These are phyloP conservation scores for Dictyostelium citrinum DNA, from an alignment of 78 protist species.

Conservation along the genomic window DNA sequence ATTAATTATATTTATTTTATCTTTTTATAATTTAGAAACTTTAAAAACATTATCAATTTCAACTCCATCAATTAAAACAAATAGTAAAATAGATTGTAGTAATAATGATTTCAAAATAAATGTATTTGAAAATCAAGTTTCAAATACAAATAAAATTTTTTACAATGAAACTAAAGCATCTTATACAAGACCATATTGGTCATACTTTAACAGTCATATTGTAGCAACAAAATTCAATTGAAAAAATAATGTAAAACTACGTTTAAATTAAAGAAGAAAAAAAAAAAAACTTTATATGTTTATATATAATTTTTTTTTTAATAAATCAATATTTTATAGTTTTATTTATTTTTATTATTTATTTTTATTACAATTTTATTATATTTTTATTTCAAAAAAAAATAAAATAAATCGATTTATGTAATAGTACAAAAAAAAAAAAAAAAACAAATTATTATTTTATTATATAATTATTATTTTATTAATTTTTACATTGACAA, in stretches of 20 bases:
- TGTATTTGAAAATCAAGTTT: neutral
- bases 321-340: neutral
- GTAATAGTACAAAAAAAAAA: neutral
- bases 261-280: neutral
- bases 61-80: neutral
- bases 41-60: neutral
- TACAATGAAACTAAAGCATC: neutral
- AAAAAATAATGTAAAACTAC: neutral
- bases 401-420: neutral
- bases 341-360: neutral
- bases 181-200: neutral
- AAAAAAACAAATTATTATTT: neutral
- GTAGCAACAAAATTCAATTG: neutral
- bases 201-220: neutral
- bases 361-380: neutral
- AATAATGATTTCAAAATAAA: neutral
- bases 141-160: neutral
- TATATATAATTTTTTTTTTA: neutral
- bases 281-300: neutral
- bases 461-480: neutral
- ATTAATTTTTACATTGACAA: conserved; percentile 44
- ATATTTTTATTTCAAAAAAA: neutral
- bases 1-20: neutral
- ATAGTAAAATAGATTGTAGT: neutral
- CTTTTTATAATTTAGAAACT: neutral